Evolutionary conservation across 2,329 filamentous ascomycete genomes (phyloP).

Genomic region (Parastagonospora nodorum): DNA sequence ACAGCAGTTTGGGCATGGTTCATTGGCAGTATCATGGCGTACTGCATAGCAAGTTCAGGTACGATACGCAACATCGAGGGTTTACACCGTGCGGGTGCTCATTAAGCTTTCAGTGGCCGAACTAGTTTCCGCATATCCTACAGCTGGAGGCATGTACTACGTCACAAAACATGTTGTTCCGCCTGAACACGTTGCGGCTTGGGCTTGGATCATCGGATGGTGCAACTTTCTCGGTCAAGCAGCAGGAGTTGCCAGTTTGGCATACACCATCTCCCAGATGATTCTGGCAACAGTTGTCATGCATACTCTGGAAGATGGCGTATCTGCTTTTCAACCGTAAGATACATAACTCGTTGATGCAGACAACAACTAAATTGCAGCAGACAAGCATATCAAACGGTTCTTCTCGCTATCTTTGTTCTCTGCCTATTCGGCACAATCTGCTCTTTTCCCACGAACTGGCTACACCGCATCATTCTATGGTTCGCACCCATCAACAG

Average conservation of each 20-base stretch:
- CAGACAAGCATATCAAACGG: conserved; percentile 61
- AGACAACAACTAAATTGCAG: conserved; percentile 2
- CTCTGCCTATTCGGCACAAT: conserved; percentile 62
- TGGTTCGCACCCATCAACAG: conserved; percentile 72
- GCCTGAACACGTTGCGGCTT: conserved; percentile 63
- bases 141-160: conserved; percentile 71
- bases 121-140: conserved; percentile 69
- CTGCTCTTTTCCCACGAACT: conserved; percentile 67
- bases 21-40: conserved; percentile 66
- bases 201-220: conserved; percentile 71
- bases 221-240: conserved; percentile 69
- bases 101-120: conserved; percentile 58
- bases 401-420: conserved; percentile 61
- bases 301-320: conserved; percentile 60
- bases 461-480: conserved; percentile 63
- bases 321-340: conserved; percentile 63
- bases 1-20: conserved; percentile 71
- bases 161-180: conserved; percentile 69
- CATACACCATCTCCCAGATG: conserved; percentile 68
- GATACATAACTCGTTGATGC: conserved; percentile 22
- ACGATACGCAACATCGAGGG: conserved; percentile 3
- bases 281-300: conserved; percentile 65
- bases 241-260: conserved; percentile 65
- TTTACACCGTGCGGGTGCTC: background rate
- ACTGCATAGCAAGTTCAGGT: conserved; percentile 67